Percentiles rank a stretch among this genome's conserved stretches.
Evolutionary conservation across 2,329 filamentous ascomycete genomes (phyloP).

Genomic region (Alternaria angustiovoidea): DNA sequence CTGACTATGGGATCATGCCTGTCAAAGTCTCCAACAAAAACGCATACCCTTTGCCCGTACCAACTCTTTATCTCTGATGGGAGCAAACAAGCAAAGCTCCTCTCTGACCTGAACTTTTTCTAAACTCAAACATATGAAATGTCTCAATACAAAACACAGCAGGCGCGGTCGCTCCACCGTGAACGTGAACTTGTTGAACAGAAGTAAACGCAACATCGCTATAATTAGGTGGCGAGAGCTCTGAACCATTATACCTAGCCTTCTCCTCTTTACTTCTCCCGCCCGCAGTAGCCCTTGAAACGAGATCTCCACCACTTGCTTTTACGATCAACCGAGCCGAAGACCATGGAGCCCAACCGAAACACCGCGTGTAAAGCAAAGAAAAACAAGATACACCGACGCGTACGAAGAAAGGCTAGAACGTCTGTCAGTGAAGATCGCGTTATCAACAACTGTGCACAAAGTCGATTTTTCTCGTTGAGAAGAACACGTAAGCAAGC

Average conservation of each 20-base stretch:
- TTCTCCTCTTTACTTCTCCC: neutral
- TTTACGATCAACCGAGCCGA: neutral
- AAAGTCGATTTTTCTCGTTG: neutral
- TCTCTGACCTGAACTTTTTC: neutral
- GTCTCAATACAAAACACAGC: neutral
- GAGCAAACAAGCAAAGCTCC: neutral
- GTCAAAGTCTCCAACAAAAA: neutral
- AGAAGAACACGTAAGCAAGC: neutral
- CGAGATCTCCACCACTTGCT: neutral
- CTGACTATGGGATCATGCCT: neutral
- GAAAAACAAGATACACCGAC: neutral
- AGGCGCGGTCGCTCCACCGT: neutral
- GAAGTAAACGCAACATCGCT: neutral
- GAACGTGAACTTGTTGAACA: neutral
- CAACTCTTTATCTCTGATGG: neutral
- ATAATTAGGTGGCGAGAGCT: neutral
- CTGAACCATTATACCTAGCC: neutral
- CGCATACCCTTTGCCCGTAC: neutral
- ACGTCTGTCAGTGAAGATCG: neutral
- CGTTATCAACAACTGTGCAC: neutral
- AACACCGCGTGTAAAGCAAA: neutral
- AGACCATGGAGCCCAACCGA: neutral
- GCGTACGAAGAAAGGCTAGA: neutral
- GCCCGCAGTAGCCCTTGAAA: neutral
- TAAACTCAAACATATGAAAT: neutral